Evolutionary conservation across 306 rosid species (phyloP).

Genomic region (Vicia villosa): DNA sequence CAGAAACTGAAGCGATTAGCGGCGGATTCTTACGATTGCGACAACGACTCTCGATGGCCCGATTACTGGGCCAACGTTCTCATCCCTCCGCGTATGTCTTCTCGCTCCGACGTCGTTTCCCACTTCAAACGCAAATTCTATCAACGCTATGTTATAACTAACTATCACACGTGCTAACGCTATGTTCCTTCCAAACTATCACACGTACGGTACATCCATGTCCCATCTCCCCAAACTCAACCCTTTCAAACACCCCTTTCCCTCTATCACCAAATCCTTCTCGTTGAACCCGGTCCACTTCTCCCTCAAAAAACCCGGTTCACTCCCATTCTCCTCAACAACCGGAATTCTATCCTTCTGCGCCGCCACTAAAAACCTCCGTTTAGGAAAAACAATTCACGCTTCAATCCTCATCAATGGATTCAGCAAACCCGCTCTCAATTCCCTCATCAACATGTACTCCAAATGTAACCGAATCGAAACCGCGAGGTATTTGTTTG

Average conservation of each 20-base stretch:
- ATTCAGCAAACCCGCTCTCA: conserved; percentile 34
- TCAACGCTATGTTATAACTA: conserved; percentile 59
- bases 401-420: conserved; percentile 46
- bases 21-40: conserved; percentile 88
- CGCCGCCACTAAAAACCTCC: conserved; percentile 34
- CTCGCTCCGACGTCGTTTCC: conserved; percentile 65
- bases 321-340: too few relatives aligned
- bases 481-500: conserved; percentile 52
- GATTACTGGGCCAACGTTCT: conserved; percentile 93
- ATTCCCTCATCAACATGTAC: conserved; percentile 64
- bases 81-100: conserved; percentile 79
- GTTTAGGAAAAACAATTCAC: conserved; percentile 49
- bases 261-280: background rate
- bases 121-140: conserved; percentile 96
- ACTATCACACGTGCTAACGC: too few relatives aligned
- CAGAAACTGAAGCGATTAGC: conserved; percentile 76
- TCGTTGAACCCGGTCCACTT: conserved; percentile 7
- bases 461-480: conserved; percentile 48
- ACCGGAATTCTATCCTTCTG: conserved; percentile 44
- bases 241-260: conserved; percentile 5
- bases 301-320: too few relatives aligned
- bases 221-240: conserved; percentile 4
- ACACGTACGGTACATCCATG: background rate
- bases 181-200: too few relatives aligned
- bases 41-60: conserved; percentile 80